Base-by-base conservation (phyloP, 345 rosid species). In the Hibiscus tridactylites region DNA sequence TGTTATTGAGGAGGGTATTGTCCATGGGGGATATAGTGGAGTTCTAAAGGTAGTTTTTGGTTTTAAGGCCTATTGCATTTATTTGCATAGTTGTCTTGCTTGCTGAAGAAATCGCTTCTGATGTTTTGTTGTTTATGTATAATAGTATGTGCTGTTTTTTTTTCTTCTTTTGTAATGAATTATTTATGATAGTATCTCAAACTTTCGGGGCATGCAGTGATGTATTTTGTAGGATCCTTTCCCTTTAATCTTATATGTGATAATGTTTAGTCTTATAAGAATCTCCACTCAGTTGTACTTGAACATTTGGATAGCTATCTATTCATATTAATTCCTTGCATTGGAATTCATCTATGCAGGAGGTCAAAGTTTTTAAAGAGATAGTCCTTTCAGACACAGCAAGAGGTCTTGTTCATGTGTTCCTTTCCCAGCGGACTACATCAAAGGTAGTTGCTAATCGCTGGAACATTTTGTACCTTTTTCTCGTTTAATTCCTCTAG, bases 1-100 rank as follows among this genome's bases (percentile, higher is more conserved):
- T 79, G 93, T 90, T 68, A 91, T 94, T 44, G 98, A 94, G 84
- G 97, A 88, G 50, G 98, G 98, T 70, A 76, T 94, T 67, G 37
- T 88, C 76, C 96, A 94, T 83, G 98, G 97, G 79, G 97, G 98
- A 77, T 90, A 94, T 67, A 85, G 35, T 72, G 98, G 98, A 42
- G 88, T 91, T 81, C 85, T 94, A 10, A 83, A 88, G 98, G 98
- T 91, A 79, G 63, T 21, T 2, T 59, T 69, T 77, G 9, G 2
- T 64, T 42, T 65, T 15, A 46, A 49, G 29, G 61, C 67, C 50
- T 33, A 33, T 50, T 26, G 21, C 13, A 4, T 74, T 77, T 68
- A 47, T 16, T 52, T 70, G 71, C 62, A 24, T 59, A 15, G n/a
- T 46, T 24, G 46, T 2, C 10, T 15, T 65, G 21, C 0, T 47